phyloP scores from a whole-genome alignment of 2,329 filamentous ascomycete species.

The Alternaria infectoria region DNA sequence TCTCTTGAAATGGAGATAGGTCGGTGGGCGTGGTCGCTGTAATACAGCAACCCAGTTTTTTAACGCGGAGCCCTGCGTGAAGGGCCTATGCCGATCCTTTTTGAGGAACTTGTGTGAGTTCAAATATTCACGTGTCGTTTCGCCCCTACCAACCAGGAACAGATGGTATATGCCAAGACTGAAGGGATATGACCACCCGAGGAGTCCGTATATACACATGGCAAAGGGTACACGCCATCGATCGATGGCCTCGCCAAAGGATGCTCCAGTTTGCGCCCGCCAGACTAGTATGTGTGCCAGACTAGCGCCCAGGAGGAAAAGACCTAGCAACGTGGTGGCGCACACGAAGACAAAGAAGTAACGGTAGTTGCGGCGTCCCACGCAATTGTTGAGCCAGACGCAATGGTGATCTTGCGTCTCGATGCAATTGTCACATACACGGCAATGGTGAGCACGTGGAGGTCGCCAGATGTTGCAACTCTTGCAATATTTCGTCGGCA shows the following conservation, averaged over 20 bases:
- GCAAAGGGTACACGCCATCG: slow-evolving; percentile 83
- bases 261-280: slow-evolving; percentile 65
- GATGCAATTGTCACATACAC: slow-evolving; percentile 94
- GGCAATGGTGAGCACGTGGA: slow-evolving; percentile 93
- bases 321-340: slow-evolving; percentile 74
- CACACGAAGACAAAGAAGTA: slow-evolving; percentile 95
- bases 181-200: slow-evolving; percentile 79
- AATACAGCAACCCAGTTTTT: slow-evolving; percentile 85
- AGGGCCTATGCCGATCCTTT: slow-evolving; percentile 88
- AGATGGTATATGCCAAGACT: slow-evolving; percentile 88
- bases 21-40: slow-evolving; percentile 81
- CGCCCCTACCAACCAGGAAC: slow-evolving; percentile 86
- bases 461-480: slow-evolving; percentile 98
- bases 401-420: slow-evolving; percentile 98
- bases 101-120: slow-evolving; percentile 95
- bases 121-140: slow-evolving; percentile 95
- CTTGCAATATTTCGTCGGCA: slow-evolving; percentile 97
- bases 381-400: slow-evolving; percentile 98
- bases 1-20: slow-evolving; percentile 86
- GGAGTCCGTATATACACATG: slow-evolving; percentile 80
- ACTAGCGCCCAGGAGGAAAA: slow-evolving; percentile 78
- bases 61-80: slow-evolving; percentile 75
- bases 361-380: slow-evolving; percentile 95
- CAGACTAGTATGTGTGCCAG: slow-evolving; percentile 83
- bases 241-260: slow-evolving; percentile 71